Evolutionary conservation across 140 eudicot genomes (phyloP).

Genomic region (Oenanthe javanica): DNA sequence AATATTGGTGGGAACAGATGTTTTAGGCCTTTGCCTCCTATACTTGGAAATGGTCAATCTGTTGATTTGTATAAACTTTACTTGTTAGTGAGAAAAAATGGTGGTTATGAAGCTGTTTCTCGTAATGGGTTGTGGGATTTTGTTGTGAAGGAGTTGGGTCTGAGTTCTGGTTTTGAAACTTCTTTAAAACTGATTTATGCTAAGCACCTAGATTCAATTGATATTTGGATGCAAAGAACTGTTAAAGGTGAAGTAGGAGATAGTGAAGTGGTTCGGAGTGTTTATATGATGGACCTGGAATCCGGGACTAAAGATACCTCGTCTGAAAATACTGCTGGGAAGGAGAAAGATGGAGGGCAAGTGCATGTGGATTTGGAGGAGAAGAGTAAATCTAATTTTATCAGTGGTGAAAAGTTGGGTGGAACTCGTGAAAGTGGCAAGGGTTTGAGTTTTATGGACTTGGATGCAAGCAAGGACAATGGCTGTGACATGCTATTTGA

Average conservation of each 20-base stretch:
- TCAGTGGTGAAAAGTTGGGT: neutral
- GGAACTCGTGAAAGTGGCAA: neutral
- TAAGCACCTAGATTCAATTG: slow-evolving; percentile 26
- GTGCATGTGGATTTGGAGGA: slow-evolving; percentile 12
- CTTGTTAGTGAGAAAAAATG: slow-evolving; percentile 19
- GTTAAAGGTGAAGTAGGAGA: neutral
- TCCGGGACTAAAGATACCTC: slow-evolving; percentile 27
- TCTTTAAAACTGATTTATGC: slow-evolving; percentile 30
- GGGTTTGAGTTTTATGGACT: neutral
- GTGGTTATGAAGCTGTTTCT: slow-evolving; percentile 26
- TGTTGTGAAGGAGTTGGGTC: slow-evolving; percentile 27
- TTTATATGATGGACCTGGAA: slow-evolving; percentile 27
- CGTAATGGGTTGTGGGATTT: slow-evolving; percentile 21
- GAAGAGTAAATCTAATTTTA: slow-evolving; percentile 3
- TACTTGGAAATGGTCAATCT: slow-evolving; percentile 17
- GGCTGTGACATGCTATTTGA: neutral
- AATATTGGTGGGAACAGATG: slow-evolving; percentile 13
- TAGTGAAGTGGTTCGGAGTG: neutral
- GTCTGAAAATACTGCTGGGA: slow-evolving; percentile 15
- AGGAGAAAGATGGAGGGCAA: slow-evolving; percentile 18
- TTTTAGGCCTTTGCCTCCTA: slow-evolving; percentile 19
- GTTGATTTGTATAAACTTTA: slow-evolving; percentile 36
- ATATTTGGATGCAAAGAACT: slow-evolving; percentile 19
- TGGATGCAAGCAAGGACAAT: neutral
- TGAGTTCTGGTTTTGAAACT: slow-evolving; percentile 9